phyloP scores from a whole-genome alignment of 306 rosid genomes.

The Dicorynia guianensis region DNA sequence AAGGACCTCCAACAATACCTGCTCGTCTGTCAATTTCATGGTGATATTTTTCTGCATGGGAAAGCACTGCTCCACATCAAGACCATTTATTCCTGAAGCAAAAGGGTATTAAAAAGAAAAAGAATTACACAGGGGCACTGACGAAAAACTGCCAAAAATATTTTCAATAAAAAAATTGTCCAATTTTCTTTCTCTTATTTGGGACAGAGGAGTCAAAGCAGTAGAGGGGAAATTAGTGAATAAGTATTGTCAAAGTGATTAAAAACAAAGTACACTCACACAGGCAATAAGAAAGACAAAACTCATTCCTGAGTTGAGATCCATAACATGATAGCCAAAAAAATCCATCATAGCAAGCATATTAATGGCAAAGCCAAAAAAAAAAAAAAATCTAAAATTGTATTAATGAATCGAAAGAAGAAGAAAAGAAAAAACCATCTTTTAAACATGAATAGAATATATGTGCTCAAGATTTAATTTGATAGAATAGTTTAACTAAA shows the following conservation, averaged over 20 bases:
- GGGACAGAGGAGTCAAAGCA: slow-evolving; percentile 12
- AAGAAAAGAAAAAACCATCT: neutral
- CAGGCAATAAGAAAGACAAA: slow-evolving; percentile 30
- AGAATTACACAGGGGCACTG: slow-evolving; percentile 40
- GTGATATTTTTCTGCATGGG: slow-evolving; percentile 81
- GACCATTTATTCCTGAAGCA: slow-evolving; percentile 62
- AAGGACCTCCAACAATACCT: slow-evolving; percentile 57
- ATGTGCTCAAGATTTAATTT: slow-evolving; percentile 24
- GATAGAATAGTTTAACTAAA: slow-evolving; percentile 9
- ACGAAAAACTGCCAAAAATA: slow-evolving; percentile 14
- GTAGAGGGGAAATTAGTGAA: slow-evolving; percentile 28
- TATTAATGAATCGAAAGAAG: slow-evolving; percentile 29
- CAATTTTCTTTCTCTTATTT: neutral
- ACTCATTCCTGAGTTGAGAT: slow-evolving; percentile 17
- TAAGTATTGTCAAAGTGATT: slow-evolving; percentile 7
- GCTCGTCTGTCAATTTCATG: slow-evolving; percentile 75
- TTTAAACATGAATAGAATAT: slow-evolving; percentile 11
- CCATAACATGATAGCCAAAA: slow-evolving; percentile 34
- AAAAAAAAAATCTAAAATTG: neutral
- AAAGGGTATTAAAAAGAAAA: slow-evolving; percentile 14
- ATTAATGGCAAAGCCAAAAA: neutral
- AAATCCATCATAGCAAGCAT: slow-evolving; percentile 24
- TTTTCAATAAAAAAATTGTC: neutral
- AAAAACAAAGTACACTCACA: slow-evolving; percentile 29
- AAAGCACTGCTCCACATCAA: slow-evolving; percentile 83